Percentiles rank a stretch among this genome's conserved stretches.
phyloP scores from a whole-genome alignment of 306 rosid genomes.

The Prunus mira region DNA sequence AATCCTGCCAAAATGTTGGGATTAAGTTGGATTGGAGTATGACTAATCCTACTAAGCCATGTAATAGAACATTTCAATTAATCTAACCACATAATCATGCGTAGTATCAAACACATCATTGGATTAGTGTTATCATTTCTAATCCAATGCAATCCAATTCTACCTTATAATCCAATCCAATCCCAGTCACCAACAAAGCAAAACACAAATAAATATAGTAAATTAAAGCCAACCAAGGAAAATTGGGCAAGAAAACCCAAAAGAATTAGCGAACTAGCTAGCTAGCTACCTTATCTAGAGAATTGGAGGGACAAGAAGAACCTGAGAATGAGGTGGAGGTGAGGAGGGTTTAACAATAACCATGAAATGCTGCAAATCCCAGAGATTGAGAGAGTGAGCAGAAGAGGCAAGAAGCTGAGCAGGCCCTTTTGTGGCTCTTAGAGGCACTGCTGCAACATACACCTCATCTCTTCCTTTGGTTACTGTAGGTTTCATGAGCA shows the following conservation, averaged over 20 bases:
- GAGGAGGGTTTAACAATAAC: conserved; percentile 63
- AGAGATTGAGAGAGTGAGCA: conserved; percentile 64
- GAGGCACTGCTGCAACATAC: conserved; percentile 79
- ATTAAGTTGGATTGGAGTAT: no score
- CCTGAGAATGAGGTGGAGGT: conserved; percentile 52
- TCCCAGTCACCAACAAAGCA: not conserved
- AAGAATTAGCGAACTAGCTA: not conserved
- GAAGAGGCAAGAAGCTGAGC: conserved; percentile 71
- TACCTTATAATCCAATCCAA: no score
- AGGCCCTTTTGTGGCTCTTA: conserved; percentile 86
- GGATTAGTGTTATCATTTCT: no score
- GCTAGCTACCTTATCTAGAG: not conserved
- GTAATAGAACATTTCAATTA: no score
- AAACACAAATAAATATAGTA: not conserved
- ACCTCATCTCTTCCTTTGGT: conserved; percentile 54
- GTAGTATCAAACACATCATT: no score
- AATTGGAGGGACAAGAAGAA: conserved; percentile 23
- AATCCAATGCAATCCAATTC: no score
- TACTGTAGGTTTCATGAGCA: conserved; percentile 25
- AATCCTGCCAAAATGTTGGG: no score
- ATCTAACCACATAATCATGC: no score
- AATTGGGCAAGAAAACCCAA: not conserved
- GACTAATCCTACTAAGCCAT: no score
- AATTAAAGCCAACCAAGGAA: not conserved
- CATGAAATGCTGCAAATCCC: conserved; percentile 90